These are phyloP conservation scores for Penicillium sp. DNA, from an alignment of 2,329 filamentous ascomycete species.

Conservation along the genomic window DNA sequence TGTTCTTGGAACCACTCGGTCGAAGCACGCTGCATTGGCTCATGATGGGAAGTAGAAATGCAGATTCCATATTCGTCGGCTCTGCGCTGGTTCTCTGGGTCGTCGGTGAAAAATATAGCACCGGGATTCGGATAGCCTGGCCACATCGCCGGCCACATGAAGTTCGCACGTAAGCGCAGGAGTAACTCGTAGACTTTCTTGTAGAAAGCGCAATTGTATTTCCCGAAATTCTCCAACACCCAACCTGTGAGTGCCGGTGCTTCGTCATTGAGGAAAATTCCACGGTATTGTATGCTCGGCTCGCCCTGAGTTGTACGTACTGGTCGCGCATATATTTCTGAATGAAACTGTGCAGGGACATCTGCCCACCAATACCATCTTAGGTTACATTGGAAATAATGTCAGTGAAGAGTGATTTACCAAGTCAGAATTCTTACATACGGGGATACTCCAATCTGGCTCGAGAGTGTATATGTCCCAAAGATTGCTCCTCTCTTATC, in stretches of 20 bases:
- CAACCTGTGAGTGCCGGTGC: conserved; percentile 71
- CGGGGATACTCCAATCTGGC: conserved; percentile 75
- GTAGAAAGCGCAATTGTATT: conserved; percentile 68
- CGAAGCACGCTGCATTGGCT: conserved; percentile 70
- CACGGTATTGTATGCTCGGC: conserved; percentile 70
- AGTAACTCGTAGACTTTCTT: conserved; percentile 72
- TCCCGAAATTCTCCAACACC: conserved; percentile 59
- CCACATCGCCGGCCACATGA: conserved; percentile 77
- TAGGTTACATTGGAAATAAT: background rate
- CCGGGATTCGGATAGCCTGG: conserved; percentile 42
- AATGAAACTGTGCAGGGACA: conserved; percentile 59
- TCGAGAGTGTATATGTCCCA: conserved; percentile 72
- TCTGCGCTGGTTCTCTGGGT: conserved; percentile 69
- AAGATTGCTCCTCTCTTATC: conserved; percentile 72
- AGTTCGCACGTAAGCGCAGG: conserved; percentile 73
- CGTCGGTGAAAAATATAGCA: conserved; percentile 74
- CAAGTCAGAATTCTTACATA: conserved; percentile 4
- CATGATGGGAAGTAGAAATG: conserved; percentile 74
- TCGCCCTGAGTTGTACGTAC: conserved; percentile 63
- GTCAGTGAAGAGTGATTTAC: background rate
- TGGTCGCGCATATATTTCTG: conserved; percentile 62
- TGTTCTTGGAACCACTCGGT: conserved; percentile 47
- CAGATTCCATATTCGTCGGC: conserved; percentile 77
- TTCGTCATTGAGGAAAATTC: conserved; percentile 75
- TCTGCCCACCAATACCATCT: conserved; percentile 72